Base-by-base conservation (phyloP, 768 basidiomycete genomes). In the Leccinellum luteum region DNA sequence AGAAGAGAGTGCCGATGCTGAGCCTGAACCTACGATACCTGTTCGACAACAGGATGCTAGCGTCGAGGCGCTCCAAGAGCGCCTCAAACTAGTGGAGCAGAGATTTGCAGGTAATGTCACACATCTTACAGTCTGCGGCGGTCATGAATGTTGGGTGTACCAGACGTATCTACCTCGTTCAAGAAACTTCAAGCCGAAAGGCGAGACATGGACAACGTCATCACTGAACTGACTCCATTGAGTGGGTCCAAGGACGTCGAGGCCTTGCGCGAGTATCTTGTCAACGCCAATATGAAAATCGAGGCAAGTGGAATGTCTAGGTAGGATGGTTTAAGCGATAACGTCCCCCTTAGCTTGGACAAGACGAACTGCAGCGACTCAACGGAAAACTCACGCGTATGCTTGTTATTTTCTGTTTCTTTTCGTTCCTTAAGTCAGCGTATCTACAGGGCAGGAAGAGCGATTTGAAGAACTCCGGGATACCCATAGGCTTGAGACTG, bases 391-490 rank as follows among this genome's bases (percentile, higher is more conserved):
- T 95, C 19, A 82, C 81, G 58, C 78, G 95, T 95, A 68, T 66
- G 86, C 65, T 15, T 21, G 30, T 47, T n/a, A 1, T 31, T 47
- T 35, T 38, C 32, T n/a, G 12, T 38, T 35, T 3, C 35, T 32
- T 3, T 31, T 45, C 43, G 25, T 44, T 48, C 5, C n/a, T 47
- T 15, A 15, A 62, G 34, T 58, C 52, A 28, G 66, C 50, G 21
- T 44, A 51, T 51, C 13, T 52, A 41, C 63, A 96, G 94, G 85
- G 14, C 92, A 96, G 75, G 92, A 92, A 55, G 85, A 85, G 52
- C 88, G 88, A 8, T 79, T 93, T 12, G 88, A 90, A 61, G 94
- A 97, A 68, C 75, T 98, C 0, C 85, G 85, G 34, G 90, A 94
- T 60, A 91, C 85, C 7, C 94, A 96, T 67, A 81, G 79, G 14